These are phyloP conservation scores for Whalleya microplaca DNA, from an alignment of 2,329 filamentous ascomycete species.

Conservation along the genomic window DNA sequence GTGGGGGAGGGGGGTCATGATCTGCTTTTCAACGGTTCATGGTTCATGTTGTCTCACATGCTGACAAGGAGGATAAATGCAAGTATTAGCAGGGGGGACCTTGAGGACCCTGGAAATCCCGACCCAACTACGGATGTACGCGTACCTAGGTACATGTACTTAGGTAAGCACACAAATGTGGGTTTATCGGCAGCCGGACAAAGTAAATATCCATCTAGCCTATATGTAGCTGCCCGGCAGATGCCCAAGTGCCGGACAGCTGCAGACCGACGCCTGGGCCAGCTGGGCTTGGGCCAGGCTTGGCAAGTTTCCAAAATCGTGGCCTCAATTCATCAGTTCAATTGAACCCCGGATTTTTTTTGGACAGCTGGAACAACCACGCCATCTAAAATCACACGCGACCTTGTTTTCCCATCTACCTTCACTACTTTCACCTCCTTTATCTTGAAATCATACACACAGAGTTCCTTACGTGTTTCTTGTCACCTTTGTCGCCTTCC, in stretches of 20 bases:
- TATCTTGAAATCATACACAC: conserved; percentile 16
- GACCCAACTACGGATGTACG: background rate
- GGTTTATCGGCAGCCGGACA: conserved; percentile 19
- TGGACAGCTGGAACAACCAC: conserved; percentile 35
- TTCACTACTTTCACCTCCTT: conserved; percentile 46
- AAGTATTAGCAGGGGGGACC: no score
- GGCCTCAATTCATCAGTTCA: conserved; percentile 41
- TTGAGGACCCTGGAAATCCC: background rate
- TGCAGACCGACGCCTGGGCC: no score
- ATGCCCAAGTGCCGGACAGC: no score
- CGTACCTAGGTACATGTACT: background rate
- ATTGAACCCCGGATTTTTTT: conserved; percentile 40
- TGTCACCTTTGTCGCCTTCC: conserved; percentile 15
- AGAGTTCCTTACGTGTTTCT: conserved; percentile 16
- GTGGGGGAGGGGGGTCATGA: background rate
- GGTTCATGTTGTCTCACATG: background rate
- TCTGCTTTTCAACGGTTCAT: background rate
- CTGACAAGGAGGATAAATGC: background rate
- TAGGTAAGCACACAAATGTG: background rate
- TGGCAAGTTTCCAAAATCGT: conserved; percentile 38
- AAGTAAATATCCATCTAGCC: conserved; percentile 16
- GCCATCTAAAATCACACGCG: conserved; percentile 26
- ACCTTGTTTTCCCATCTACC: conserved; percentile 38
- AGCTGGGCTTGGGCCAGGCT: background rate
- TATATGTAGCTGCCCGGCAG: background rate